Conservation (phyloP, 139 green algal genomes). For the Diplosphaera chodatii region DNA sequence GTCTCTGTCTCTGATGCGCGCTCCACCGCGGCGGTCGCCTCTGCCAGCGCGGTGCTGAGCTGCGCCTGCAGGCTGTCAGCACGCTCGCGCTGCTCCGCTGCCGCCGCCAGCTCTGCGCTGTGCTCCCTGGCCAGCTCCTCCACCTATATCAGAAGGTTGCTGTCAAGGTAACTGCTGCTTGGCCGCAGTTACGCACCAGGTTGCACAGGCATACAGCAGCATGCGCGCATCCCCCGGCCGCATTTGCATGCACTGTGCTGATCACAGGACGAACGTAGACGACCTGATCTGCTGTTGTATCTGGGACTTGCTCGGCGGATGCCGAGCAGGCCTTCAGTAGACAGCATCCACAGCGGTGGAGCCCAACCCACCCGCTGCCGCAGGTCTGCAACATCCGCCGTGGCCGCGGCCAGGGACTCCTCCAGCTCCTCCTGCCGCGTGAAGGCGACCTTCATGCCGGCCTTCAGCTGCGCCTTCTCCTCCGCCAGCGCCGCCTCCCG, state of each 20-base stretch:
- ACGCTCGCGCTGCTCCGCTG: constrained; percentile 14
- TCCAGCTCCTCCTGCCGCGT: constrained; percentile 12
- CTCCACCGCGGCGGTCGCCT: constrained; percentile 28
- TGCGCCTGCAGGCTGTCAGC: constrained; percentile 28
- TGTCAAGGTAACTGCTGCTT: too few species aligned
- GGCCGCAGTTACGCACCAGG: too few species aligned
- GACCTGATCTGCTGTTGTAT: too few species aligned
- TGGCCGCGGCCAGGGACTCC: constrained; percentile 12
- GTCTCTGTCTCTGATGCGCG: neutral
- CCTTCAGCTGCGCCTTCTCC: constrained; percentile 13
- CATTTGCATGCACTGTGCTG: too few species aligned
- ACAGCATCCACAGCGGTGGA: too few species aligned
- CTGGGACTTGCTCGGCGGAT: too few species aligned
- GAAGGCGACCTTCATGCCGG: constrained; percentile 15
- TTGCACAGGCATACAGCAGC: constrained; percentile 7
- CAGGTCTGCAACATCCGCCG: constrained; percentile 6
- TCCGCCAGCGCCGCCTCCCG: constrained; percentile 19
- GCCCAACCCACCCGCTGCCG: neutral
- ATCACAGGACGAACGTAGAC: too few species aligned
- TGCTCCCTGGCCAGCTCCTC: neutral
- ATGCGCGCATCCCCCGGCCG: too few species aligned
- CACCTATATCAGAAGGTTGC: too few species aligned
- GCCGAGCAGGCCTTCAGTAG: too few species aligned
- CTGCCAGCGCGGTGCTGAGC: constrained; percentile 42
- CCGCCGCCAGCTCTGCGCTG: neutral